Evolutionary conservation across 768 basidiomycete genomes (phyloP).

Genomic region (Leccinum boreale): DNA sequence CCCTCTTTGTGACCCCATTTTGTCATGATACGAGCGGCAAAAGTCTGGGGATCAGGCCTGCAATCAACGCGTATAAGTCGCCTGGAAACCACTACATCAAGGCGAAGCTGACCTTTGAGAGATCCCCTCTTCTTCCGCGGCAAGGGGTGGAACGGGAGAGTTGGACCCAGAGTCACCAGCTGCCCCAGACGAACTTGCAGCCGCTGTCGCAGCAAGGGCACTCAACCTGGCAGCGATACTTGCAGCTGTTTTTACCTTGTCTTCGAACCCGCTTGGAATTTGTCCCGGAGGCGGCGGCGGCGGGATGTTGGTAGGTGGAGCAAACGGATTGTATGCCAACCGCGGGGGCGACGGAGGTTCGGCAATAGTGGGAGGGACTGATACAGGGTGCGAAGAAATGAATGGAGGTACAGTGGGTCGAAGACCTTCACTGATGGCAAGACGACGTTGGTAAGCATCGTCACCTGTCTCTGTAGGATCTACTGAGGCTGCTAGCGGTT

Average conservation of each 20-base stretch:
- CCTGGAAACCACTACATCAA: not conserved
- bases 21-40: slow-evolving; percentile 87
- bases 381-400: slow-evolving; percentile 22
- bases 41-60: slow-evolving; percentile 64
- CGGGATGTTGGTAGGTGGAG: slow-evolving; percentile 57
- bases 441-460: slow-evolving; percentile 62
- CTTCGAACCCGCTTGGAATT: slow-evolving; percentile 49
- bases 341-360: slow-evolving; percentile 45
- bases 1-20: slow-evolving; percentile 97
- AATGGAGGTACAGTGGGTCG: slow-evolving; percentile 29
- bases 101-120: slow-evolving; percentile 13
- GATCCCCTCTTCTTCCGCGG: slow-evolving; percentile 30
- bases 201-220: slow-evolving; percentile 43
- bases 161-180: slow-evolving; percentile 23
- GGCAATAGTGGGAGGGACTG: slow-evolving; percentile 17
- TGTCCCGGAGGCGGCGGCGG: slow-evolving; percentile 59
- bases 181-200: slow-evolving; percentile 19
- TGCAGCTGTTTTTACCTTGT: slow-evolving; percentile 71
- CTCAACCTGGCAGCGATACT: slow-evolving; percentile 76
- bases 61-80: not conserved
- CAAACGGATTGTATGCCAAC: slow-evolving; percentile 68
- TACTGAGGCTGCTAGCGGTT: not conserved
- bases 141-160: slow-evolving; percentile 27
- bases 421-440: slow-evolving; percentile 51
- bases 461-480: slow-evolving; percentile 51